Evolutionary conservation across 192 early-diverging fungal species (phyloP).

Genomic region (Coemansia sp.): DNA sequence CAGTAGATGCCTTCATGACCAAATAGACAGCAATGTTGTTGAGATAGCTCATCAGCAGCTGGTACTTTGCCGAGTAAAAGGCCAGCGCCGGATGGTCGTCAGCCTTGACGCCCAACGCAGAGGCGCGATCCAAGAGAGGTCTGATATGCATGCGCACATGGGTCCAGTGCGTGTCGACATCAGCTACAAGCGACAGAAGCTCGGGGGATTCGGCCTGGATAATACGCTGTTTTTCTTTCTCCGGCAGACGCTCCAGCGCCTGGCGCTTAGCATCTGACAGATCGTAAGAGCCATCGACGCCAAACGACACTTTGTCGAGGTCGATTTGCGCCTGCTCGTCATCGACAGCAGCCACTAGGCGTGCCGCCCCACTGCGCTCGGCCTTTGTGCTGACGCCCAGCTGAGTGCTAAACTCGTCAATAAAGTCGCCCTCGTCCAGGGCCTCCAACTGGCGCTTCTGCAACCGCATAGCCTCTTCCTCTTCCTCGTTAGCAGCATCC

Average conservation of each 20-base stretch:
- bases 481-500: constrained; percentile 74
- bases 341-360: constrained; percentile 33
- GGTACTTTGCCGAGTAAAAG: constrained; percentile 52
- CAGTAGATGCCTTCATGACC: constrained; percentile 63
- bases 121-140: constrained; percentile 35
- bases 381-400: constrained; percentile 44
- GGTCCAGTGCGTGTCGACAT: constrained; percentile 45
- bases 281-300: constrained; percentile 25
- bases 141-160: constrained; percentile 38
- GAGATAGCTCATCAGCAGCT: constrained; percentile 73
- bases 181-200: constrained; percentile 66
- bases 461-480: constrained; percentile 83
- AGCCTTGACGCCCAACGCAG: constrained; percentile 26
- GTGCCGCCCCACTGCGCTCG: constrained; percentile 18
- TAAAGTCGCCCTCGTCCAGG: constrained; percentile 87
- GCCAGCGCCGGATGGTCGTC: constrained; percentile 53
- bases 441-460: constrained; percentile 76
- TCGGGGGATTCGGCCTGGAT: constrained; percentile 76
- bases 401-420: constrained; percentile 67
- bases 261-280: constrained; percentile 40
- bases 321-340: constrained; percentile 31
- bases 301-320: constrained; percentile 25
- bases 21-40: constrained; percentile 92
- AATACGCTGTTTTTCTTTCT: constrained; percentile 64
- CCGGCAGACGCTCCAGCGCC: constrained; percentile 59